Evolutionary conservation across 2,329 filamentous ascomycete species (phyloP).

Genomic region (Cylindrodendrum hubeiense): DNA sequence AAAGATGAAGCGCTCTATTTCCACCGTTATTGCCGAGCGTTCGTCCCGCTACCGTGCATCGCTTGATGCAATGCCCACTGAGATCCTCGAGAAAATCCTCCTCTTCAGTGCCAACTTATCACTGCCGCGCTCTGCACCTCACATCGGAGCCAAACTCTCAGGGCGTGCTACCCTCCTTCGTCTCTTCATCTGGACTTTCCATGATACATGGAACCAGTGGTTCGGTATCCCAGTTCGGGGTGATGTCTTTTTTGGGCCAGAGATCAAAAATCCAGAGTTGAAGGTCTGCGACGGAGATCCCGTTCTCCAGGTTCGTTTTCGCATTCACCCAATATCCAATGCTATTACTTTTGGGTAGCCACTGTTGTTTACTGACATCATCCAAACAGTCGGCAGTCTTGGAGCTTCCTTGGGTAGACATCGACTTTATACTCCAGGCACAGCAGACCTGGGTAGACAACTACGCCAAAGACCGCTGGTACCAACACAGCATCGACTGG

Average conservation of each 20-base stretch:
- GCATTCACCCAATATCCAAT: not conserved
- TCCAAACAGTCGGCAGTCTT: constrained; percentile 56
- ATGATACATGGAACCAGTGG: constrained; percentile 53
- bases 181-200: constrained; percentile 52
- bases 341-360: not conserved
- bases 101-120: constrained; percentile 62
- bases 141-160: constrained; percentile 62
- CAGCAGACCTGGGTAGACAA: constrained; percentile 61
- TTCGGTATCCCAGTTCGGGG: constrained; percentile 47
- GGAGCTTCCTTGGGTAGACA: constrained; percentile 57
- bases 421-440: constrained; percentile 61
- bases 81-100: constrained; percentile 67
- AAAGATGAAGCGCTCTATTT: constrained; percentile 46
- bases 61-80: constrained; percentile 59
- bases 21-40: constrained; percentile 46
- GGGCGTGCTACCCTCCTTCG: constrained; percentile 51
- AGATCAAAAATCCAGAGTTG: constrained; percentile 7
- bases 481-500: constrained; percentile 47
- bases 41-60: constrained; percentile 39
- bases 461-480: constrained; percentile 50
- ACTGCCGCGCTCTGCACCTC: constrained; percentile 58
- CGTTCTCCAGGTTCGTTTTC: constrained; percentile 56
- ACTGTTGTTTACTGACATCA: constrained; percentile 17
- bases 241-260: constrained; percentile 31
- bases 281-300: constrained; percentile 51